Evolutionary conservation across 495 filamentous ascomycete genomes (phyloP), one percentile per base, ranked within the genome.

Genomic region (Mytilinidion resinicola): DNA sequence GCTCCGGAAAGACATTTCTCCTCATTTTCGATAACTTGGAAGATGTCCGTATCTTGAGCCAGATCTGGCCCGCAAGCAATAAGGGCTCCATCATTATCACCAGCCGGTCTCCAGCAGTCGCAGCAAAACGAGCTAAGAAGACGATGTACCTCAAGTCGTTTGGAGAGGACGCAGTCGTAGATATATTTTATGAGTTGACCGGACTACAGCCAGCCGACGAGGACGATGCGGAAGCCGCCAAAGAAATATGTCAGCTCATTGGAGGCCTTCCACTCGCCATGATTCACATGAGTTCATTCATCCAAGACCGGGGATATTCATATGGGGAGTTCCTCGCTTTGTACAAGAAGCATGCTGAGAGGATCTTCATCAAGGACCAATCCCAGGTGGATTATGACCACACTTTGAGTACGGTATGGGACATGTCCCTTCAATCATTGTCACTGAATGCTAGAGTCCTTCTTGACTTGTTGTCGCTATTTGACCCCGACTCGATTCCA

Each of bases 211-310:
- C 47, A 21, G 6, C 34, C 34, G 47, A 51, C 14, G n/a, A 51
- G 20, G 21, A 51, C 7, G 47, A 51, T 25, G 25, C 47, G 34
- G 34, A 51, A 51, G 47, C 47, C 17, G 47, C 47, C 20, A 51
- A 21, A 51, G 47, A 51, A 21, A 51, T 51, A 51, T 51, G 47
- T 51, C 47, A 51, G 21, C 47, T 21, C 20, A 51, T 51, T 21
- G 17, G 47, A 7, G 47, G 47, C 47, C 47, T 51, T 51, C 47
- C 47, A 51, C 47, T 51, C 14, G 47, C 47, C 20, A 51, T 51
- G 47, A 25, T 51, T 51, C 47, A 51, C n/a, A 51, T 51, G 47
- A 51, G 47, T 33, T 21, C 47, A 7, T 51, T 51, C 47, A 51
- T 51, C 17, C 47, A 33, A 51, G 47, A 51, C 47, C 20, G 47